phyloP scores from a whole-genome alignment of 257 asterid genomes.

The Anisodus acutangulus region DNA sequence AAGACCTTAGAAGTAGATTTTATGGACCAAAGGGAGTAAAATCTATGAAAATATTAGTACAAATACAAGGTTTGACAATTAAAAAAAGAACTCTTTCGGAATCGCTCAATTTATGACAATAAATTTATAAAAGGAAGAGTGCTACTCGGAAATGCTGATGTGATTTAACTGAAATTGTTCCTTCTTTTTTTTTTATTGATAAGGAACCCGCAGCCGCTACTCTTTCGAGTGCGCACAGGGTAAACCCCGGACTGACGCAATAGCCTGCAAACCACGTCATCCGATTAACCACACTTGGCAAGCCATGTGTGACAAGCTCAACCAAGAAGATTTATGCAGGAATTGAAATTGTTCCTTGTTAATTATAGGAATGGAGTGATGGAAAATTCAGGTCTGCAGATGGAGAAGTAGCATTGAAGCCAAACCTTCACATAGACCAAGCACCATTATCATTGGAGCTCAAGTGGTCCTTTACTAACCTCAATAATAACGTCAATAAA shows the following conservation, averaged over 20 bases:
- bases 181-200: too few relatives aligned
- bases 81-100: too few relatives aligned
- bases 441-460: conserved; percentile 52
- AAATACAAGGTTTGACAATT: too few relatives aligned
- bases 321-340: too few relatives aligned
- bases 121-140: background rate
- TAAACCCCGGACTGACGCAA: too few relatives aligned
- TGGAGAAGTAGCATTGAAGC: conserved; percentile 40
- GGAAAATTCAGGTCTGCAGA: conserved; percentile 41
- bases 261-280: too few relatives aligned
- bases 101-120: background rate
- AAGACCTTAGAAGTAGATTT: background rate
- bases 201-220: too few relatives aligned
- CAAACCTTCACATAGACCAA: conserved; percentile 37
- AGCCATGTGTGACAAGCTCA: too few relatives aligned
- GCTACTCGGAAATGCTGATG: background rate
- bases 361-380: conserved; percentile 41
- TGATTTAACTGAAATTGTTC: background rate
- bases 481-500: conserved; percentile 13
- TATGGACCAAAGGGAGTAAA: too few relatives aligned
- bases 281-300: too few relatives aligned
- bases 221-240: too few relatives aligned
- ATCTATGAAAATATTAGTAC: too few relatives aligned
- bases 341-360: background rate
- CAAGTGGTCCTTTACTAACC: conserved; percentile 44